Evolutionary conservation across 208 protist species (phyloP), one percentile per base, ranked within the genome.

Genomic region (Acanthamoeba sp.): DNA sequence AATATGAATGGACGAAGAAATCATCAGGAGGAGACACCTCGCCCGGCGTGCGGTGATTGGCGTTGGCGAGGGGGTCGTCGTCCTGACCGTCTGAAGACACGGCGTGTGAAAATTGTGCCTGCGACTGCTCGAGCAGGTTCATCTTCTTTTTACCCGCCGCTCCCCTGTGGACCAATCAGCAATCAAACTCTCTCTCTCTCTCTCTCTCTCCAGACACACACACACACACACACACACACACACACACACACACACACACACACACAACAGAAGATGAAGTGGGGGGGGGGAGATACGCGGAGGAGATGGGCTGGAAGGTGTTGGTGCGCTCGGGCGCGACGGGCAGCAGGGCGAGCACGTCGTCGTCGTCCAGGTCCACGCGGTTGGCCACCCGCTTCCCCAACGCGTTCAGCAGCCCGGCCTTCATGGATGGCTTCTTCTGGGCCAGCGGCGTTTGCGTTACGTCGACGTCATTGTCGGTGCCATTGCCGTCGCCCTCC

Each of bases 71-170:
- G 40, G 9, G 7, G 24, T 80, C 38, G 38, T 80, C 38, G 24
- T 45, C 66, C 24, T 27, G 29, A 16, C 32, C 7, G 62, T 6
- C 27, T 6, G 5, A 9, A 29, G n/a, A 32, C n/a, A 76, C 34
- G n/a, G 1, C 32, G 34, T 69, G 29, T 16, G 73, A 84, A 34
- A 84, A 84, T 7, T 55, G 73, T 1, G 73, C 73, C 40, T 24
- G 29, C 36, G 73, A 84, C 73, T 84, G 73, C 27, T 24, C 73
- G 14, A 84, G 42, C 34, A 84, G 24, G 16, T 84, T 55, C 36
- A 24, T 45, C 73, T 64, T 64, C 27, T 64, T 64, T 24, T 0
- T 6, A 16, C 24, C 0, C 55, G 57, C 1, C 57, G n/a, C 57
- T 64, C 57, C 24, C 57, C 57, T 29, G 18, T 59, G 10, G 22